Evolutionary conservation across 768 basidiomycete species (phyloP), one percentile per base, ranked within the genome.

Genomic region (Serendipita indica): DNA sequence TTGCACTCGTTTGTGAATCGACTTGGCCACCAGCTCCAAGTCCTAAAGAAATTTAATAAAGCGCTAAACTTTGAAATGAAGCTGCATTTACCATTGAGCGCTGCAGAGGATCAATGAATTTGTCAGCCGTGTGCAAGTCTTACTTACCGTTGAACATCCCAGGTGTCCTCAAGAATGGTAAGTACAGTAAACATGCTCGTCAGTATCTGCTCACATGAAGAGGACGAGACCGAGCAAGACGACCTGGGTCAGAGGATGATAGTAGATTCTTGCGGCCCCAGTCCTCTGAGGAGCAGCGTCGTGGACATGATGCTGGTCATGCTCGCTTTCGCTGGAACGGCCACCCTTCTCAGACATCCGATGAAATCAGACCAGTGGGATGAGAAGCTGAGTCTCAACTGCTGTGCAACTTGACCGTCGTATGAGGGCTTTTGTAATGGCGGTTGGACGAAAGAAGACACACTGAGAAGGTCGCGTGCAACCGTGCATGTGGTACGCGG

Each of bases 81-180:
- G 2, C 5, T 39, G 37, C n/a, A n/a, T n/a, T 18, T 56, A 61
- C 60, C 61, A 34, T 61, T 61, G 32, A 61, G 45, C 0, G 61
- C 61, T 37, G n/a, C n/a, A 37, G 35, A 37, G 35, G 35, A 37
- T n/a, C 10, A n/a, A 37, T 37, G 10, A n/a, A 10, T 37, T 49
- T 14, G 1, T 49, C 46, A 49, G 2, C 27, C n/a, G 22, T 28
- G 12, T 28, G 27, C 18, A 13, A 12, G 27, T 2, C 18, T 20
- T 79, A 83, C 65, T 89, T 72, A 0, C 86, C 81, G 65, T 89
- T 90, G 71, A 86, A 89, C 59, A 88, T 76, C 60, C 87, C 86
- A 67, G 71, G 71, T 59, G 72, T 28, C 22, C 22, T 37, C 16
- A 54, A 60, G 59, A 5, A 62, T 60, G 39, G 52, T 22, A 34